phyloP scores from a whole-genome alignment of 2,329 filamentous ascomycete species.

The Cytospora leucostoma region DNA sequence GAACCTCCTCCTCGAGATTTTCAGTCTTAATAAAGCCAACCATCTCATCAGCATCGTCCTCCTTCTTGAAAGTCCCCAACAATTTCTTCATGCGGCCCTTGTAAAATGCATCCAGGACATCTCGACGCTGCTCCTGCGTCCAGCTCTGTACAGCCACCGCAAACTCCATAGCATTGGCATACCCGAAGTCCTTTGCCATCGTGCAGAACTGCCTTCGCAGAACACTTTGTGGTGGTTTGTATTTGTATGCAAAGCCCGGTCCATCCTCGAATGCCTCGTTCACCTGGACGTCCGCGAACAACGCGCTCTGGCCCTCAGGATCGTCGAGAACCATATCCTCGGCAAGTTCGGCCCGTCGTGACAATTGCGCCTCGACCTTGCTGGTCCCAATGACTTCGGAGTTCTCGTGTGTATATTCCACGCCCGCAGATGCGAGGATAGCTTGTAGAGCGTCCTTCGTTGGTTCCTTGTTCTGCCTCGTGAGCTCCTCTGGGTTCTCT shows the following conservation, averaged over 20 bases:
- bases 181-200: conserved; percentile 81
- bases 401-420: conserved; percentile 96
- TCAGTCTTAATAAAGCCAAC: conserved; percentile 15
- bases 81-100: conserved; percentile 59
- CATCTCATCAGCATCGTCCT: conserved; percentile 26
- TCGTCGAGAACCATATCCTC: conserved; percentile 42
- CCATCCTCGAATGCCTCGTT: conserved; percentile 34
- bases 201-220: conserved; percentile 83
- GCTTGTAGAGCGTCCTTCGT: conserved; percentile 79
- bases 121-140: conserved; percentile 79
- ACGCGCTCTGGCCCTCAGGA: conserved; percentile 47
- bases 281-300: conserved; percentile 58
- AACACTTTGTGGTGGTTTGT: conserved; percentile 74
- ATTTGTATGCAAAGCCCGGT: conserved; percentile 46
- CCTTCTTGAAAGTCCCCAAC: conserved; percentile 33
- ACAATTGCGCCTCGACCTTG: conserved; percentile 86
- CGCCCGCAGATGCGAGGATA: conserved; percentile 83
- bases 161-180: conserved; percentile 76
- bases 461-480: conserved; percentile 40
- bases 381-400: conserved; percentile 91
- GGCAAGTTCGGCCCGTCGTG: conserved; percentile 69
- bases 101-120: conserved; percentile 82
- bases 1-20: conserved; percentile 11
- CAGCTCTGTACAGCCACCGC: conserved; percentile 87
- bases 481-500: conserved; percentile 45